Evolutionary conservation across 192 early-diverging fungal species (phyloP).

Genomic region (Entomortierella chlamydospora): DNA sequence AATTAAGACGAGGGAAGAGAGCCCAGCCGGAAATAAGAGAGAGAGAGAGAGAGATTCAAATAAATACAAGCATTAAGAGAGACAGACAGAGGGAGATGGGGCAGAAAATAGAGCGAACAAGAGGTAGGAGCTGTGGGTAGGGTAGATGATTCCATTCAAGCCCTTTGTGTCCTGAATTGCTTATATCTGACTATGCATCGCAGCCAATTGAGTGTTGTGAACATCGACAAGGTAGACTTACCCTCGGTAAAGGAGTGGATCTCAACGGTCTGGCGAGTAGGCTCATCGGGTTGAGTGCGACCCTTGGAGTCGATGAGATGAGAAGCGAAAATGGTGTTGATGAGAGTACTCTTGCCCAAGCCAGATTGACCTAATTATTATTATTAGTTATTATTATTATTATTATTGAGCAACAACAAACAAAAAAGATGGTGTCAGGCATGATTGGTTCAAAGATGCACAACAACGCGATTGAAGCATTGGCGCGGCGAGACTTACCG

Average conservation of each 20-base stretch:
- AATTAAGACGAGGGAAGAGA: constrained; percentile 16
- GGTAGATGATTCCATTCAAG: too few relatives aligned
- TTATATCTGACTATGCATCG: too few relatives aligned
- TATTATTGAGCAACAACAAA: not conserved
- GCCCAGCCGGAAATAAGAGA: constrained; percentile 26
- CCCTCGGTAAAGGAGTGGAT: constrained; percentile 91
- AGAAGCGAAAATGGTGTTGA: constrained; percentile 98
- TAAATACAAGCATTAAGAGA: constrained; percentile 1
- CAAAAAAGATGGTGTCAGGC: constrained; percentile 1
- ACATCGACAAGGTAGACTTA: constrained; percentile 47
- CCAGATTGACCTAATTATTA: constrained; percentile 85
- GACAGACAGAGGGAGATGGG: not conserved
- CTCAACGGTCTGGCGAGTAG: constrained; percentile 93
- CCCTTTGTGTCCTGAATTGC: not conserved
- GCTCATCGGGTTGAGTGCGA: constrained; percentile 82
- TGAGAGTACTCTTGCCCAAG: constrained; percentile 96
- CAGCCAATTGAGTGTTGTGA: too few relatives aligned
- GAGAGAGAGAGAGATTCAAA: constrained; percentile 18
- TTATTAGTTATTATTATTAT: not conserved
- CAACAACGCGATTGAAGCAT: not conserved
- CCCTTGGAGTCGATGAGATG: constrained; percentile 96
- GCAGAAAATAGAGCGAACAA: not conserved
- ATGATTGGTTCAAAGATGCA: too few relatives aligned
- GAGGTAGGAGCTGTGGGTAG: not conserved
- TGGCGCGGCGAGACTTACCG: constrained; percentile 65